A percentile compares a stretch with the other conserved stretches of the same genome.
Conservation (phyloP, 2,329 filamentous ascomycete species). For the Verticillium isaacii region DNA sequence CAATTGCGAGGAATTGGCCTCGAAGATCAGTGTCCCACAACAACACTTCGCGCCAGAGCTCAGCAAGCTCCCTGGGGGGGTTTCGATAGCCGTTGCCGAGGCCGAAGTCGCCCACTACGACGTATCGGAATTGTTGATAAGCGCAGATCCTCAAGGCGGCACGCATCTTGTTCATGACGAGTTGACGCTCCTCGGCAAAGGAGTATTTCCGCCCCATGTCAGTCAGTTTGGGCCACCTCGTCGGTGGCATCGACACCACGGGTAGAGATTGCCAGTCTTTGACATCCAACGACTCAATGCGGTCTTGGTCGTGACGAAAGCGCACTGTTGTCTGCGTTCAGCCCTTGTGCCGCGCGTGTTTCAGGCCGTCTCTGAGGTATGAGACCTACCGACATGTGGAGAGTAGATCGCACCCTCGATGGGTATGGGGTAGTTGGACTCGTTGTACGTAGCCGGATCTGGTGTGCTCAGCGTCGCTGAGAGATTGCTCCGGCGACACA, state of each 20-base stretch:
- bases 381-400: conserved; percentile 54
- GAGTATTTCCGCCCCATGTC: conserved; percentile 64
- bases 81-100: conserved; percentile 61
- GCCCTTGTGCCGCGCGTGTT: background rate
- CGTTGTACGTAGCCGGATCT: conserved; percentile 38
- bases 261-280: conserved; percentile 54
- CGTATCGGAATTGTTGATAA: conserved; percentile 49
- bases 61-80: conserved; percentile 59
- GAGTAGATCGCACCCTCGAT: conserved; percentile 67
- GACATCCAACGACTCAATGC: conserved; percentile 52
- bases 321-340: conserved; percentile 44
- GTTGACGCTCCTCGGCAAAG: conserved; percentile 64
- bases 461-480: conserved; percentile 63
- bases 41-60: conserved; percentile 62
- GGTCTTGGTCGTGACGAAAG: conserved; percentile 65
- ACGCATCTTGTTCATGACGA: conserved; percentile 70
- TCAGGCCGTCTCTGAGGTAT: background rate
- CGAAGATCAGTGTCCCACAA: conserved; percentile 58
- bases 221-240: conserved; percentile 68
- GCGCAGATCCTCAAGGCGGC: conserved; percentile 66
- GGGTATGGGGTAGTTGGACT: conserved; percentile 66
- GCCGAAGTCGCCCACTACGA: conserved; percentile 62
- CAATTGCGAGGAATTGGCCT: conserved; percentile 56
- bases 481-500: conserved; percentile 70
- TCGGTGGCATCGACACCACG: conserved; percentile 69